Evolutionary conservation across 805 yeast species (phyloP), one percentile per base, ranked within the genome.

Genomic region (Ogataea ganodermae): DNA sequence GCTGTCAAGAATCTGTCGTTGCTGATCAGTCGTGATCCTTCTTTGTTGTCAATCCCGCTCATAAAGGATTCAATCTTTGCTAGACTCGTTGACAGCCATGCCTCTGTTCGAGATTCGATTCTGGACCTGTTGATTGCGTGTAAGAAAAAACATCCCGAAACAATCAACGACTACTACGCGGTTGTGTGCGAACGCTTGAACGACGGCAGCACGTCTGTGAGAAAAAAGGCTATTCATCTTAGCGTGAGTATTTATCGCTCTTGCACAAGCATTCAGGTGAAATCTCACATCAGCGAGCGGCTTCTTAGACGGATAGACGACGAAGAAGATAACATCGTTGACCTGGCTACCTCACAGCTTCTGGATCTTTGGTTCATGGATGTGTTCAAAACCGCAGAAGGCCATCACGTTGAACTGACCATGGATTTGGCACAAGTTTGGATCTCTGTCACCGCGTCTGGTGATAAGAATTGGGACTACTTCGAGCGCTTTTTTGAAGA

Each of bases 81-180:
- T 8, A 68, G 81, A 38, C 65, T 89, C 31, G 65, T 60, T 4
- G 92, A 86, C 51, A 59, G 75, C 0, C 86, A 89, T 2, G 81
- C 95, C 0, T 75, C 83, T 32, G 92, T 89, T 0, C 74, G 89
- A 48, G 90, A 85, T 56, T 88, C 95, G 0, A 84, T 84, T 2
- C 67, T 89, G 23, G 94, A 87, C 35, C 70, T 89, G 32, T 65
- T 89, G 21, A 74, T 75, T 9, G 73, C 70, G 43, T 79, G 75
- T 45, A 59, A 83, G 32, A 57, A 66, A 2, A 55, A 69, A 2
- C 72, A 72, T 42, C 78, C 80, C 0, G 73, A 70, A 3, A 60
- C 75, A 24, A 69, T 78, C 17, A 71, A 72, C 2, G 74, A 73
- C 22, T 83, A 78, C 52, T 79, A 79, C 58, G 66, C 61, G 7